A percentile compares a stretch with the other conserved stretches of the same genome.
Conservation (phyloP, 345 rosid species). For the Abelmoschus esculentus region DNA sequence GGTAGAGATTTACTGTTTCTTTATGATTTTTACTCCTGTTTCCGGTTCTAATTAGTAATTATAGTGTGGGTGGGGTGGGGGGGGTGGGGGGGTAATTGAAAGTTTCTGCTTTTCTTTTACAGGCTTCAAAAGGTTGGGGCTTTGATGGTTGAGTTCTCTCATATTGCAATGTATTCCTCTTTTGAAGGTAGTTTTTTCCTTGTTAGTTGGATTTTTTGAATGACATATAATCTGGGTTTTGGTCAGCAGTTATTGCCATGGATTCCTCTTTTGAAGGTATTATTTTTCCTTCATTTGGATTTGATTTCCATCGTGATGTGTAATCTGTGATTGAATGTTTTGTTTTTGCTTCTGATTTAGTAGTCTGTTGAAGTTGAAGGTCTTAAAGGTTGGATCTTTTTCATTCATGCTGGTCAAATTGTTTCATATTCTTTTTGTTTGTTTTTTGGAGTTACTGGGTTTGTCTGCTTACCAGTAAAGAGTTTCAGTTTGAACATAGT, state of each 20-base stretch:
- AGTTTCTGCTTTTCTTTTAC: background rate
- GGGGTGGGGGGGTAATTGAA: too few relatives aligned
- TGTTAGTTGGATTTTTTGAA: background rate
- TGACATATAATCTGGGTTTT: background rate
- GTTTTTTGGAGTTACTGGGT: constrained; percentile 7
- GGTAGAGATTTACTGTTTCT: background rate
- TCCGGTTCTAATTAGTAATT: background rate
- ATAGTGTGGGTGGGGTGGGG: too few relatives aligned
- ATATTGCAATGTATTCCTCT: background rate
- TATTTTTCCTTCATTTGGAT: background rate
- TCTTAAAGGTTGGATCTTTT: constrained; percentile 1
- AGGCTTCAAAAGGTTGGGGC: background rate
- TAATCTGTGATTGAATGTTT: background rate
- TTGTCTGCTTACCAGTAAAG: background rate
- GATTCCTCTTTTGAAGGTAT: constrained; percentile 10
- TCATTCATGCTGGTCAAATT: constrained; percentile 6
- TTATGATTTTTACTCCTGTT: background rate
- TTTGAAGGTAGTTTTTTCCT: background rate
- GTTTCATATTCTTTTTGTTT: background rate
- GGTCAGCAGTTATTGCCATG: background rate
- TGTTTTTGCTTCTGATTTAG: background rate
- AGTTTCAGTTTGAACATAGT: background rate
- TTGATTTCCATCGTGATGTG: background rate
- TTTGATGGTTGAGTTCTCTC: background rate
- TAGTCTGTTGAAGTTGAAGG: background rate